Conservation (phyloP, 148 eudicot genomes). For the Rheum nobile region DNA sequence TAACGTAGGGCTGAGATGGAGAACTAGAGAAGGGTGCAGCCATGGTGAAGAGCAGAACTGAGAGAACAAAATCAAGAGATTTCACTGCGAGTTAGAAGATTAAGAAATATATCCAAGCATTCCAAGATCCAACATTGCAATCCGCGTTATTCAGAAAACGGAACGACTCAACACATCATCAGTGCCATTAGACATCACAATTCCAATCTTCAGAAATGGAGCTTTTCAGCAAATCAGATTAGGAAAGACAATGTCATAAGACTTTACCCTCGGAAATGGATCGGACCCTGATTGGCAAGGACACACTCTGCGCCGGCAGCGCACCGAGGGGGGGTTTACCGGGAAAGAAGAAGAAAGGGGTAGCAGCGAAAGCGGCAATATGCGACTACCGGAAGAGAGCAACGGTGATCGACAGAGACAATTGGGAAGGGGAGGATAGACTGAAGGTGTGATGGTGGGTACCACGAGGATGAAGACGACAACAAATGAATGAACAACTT, state of each 20-base stretch:
- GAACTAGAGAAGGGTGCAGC: slow-evolving; percentile 92
- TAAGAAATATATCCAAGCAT: not conserved
- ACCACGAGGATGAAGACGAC: not conserved
- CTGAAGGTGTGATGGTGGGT: not conserved
- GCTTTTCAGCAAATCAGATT: not conserved
- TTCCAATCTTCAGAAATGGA: not conserved
- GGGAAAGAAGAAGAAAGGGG: too few species aligned
- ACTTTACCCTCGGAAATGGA: not conserved
- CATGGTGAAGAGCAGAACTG: slow-evolving; percentile 26
- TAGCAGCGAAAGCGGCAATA: not conserved
- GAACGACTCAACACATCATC: not conserved
- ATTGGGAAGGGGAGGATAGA: not conserved
- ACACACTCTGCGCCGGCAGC: not conserved
- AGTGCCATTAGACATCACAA: not conserved
- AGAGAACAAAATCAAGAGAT: not conserved
- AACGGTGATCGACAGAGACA: not conserved
- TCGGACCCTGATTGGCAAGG: not conserved
- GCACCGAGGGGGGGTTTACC: not conserved
- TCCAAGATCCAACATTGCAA: not conserved
- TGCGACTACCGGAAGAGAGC: not conserved
- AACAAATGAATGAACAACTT: too few species aligned
- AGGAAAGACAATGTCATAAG: not conserved
- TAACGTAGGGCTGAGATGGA: slow-evolving; percentile 89
- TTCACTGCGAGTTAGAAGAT: not conserved
- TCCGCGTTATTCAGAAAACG: not conserved